Evolutionary conservation across 441 rosid genomes (phyloP), one percentile per base, ranked within the genome.

Genomic region (Jatropha podagrica): DNA sequence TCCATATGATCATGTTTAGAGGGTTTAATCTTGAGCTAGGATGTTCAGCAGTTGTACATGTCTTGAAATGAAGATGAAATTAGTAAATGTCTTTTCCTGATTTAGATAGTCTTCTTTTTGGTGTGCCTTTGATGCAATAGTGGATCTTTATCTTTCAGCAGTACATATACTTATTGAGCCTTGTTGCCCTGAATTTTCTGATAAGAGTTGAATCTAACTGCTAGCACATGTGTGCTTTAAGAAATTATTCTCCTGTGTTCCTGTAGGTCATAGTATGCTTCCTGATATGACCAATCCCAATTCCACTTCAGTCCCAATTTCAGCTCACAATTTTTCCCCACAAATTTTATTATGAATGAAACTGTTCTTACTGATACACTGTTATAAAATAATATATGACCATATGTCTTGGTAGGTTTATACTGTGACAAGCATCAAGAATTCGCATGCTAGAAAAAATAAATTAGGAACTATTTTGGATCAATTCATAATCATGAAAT

Each of bases 1-100:
- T 68, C 42, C 46, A 40, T 65, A 56, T 70, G 49, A 62, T 77
- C 56, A 71, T 69, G 71, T 68, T 51, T 58, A 65, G 65, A 69
- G 63, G 20, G 55, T 72, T 42, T 59, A 5, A 5, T 70, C 67
- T 13, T 70, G 11, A 65, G 58, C 68, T 78, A 49, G 51, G 41
- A 67, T 67, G 26, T 69, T 73, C 56, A 67, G 65, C 56, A 65
- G 59, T 60, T 64, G 58, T 72, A 65, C 67, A 55, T 76, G 49
- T 64, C 72, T 20, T 72, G 73, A 69, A 59, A 42, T 56, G 54
- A 41, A 65, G 32, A 54, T 37, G 61, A 37, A 52, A 7, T 55
- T 74, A 37, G 73, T 38, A 61, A 18, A 9, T 5, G 20, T 18
- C 32, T 65, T 46, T 27, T 49, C 40, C 54, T 71, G 40, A 75